Evolutionary conservation across 345 rosid species (phyloP).

Genomic region (Camelina hispida): DNA sequence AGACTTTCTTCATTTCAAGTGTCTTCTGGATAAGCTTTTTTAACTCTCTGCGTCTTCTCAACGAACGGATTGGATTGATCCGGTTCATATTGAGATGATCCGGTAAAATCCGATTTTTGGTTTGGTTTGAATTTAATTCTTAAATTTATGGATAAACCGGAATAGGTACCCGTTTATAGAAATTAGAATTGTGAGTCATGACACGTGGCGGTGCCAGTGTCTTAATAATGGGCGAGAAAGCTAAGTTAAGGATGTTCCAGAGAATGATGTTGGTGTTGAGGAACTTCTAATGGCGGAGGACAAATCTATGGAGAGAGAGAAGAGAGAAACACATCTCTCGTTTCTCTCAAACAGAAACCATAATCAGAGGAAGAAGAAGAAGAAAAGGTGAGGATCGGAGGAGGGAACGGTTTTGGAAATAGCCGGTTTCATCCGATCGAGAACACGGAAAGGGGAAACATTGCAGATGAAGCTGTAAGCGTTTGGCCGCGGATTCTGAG

Average conservation of each 20-base stretch:
- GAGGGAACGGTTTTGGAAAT: not conserved
- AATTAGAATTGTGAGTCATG: not conserved
- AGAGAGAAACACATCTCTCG: constrained; percentile 1
- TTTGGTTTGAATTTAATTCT: not conserved
- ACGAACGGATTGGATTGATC: constrained; percentile 37
- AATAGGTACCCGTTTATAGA: not conserved
- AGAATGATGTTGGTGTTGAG: constrained; percentile 20
- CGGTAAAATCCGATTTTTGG: constrained; percentile 17
- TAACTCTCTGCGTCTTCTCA: constrained; percentile 20
- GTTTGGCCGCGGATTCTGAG: not conserved
- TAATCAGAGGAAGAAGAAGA: not conserved
- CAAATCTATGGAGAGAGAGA: constrained; percentile 29
- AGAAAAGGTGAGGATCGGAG: not conserved
- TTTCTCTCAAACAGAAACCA: constrained; percentile 12
- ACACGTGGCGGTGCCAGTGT: constrained; percentile 23
- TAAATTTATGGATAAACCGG: not conserved
- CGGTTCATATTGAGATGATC: too few relatives aligned
- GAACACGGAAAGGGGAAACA: not conserved
- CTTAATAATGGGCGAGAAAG: constrained; percentile 12
- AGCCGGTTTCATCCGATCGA: constrained; percentile 26
- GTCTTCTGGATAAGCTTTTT: constrained; percentile 42
- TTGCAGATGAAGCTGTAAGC: not conserved
- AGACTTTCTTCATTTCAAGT: constrained; percentile 31
- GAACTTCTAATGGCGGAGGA: constrained; percentile 41
- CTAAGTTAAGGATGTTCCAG: constrained; percentile 45